Evolutionary conservation across 768 basidiomycete genomes (phyloP).

Genomic region (Russula foetens): DNA sequence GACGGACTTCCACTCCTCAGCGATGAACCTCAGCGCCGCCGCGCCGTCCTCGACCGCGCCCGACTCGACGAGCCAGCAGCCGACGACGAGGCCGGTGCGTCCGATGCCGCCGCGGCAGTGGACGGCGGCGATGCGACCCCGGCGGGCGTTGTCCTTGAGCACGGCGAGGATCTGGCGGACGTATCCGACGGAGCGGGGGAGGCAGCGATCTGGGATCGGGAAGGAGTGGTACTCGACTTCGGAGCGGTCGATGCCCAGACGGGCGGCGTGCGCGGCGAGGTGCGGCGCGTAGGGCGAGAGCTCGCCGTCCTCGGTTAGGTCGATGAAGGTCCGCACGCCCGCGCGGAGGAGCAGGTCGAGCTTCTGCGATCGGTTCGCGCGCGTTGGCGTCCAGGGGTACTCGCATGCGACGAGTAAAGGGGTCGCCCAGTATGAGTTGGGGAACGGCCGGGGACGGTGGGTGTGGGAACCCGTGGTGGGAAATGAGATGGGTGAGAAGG

Average conservation of each 20-base stretch:
- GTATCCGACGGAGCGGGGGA: conserved; percentile 51
- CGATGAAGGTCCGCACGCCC: conserved; percentile 75
- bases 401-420: conserved; percentile 68
- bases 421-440: conserved; percentile 84
- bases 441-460: conserved; percentile 46
- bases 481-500: background rate
- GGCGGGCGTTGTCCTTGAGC: conserved; percentile 48
- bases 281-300: conserved; percentile 55
- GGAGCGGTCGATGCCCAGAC: conserved; percentile 45
- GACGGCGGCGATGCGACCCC: conserved; percentile 58
- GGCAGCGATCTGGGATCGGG: conserved; percentile 64
- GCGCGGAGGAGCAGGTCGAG: conserved; percentile 63
- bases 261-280: conserved; percentile 44
- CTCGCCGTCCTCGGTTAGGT: conserved; percentile 77
- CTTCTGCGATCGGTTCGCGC: conserved; percentile 39
- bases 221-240: conserved; percentile 71
- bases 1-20: conserved; percentile 62
- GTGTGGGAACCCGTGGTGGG: background rate
- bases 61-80: conserved; percentile 72
- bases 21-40: conserved; percentile 58
- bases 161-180: conserved; percentile 53
- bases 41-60: conserved; percentile 52
- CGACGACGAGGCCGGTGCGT: conserved; percentile 52
- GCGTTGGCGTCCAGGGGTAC: conserved; percentile 64
- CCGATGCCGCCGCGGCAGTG: conserved; percentile 79